Percentiles rank a stretch among this genome's conserved stretches.
Conservation (phyloP, 306 rosid species). For the Parietaria judaica region DNA sequence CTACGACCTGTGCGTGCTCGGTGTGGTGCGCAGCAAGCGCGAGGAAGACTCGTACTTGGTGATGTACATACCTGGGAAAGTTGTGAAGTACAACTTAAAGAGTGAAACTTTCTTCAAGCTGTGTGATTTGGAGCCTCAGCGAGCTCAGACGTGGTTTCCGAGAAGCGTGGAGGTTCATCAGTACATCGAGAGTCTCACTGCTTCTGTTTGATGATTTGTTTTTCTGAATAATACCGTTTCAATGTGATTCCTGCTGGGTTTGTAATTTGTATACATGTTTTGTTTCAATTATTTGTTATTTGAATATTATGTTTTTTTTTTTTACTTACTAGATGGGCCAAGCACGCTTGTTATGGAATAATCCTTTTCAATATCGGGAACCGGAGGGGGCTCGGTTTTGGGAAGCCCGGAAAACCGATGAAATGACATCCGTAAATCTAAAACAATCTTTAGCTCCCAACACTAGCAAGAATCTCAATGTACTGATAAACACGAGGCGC, state of each 20-base stretch:
- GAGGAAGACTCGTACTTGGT: constrained; percentile 16
- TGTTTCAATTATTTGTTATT: too few relatives aligned
- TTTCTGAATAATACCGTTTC: too few relatives aligned
- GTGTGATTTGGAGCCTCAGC: constrained; percentile 2
- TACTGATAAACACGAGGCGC: constrained; percentile 11
- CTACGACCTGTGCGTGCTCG: background rate
- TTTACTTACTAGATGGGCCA: too few relatives aligned
- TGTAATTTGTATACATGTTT: too few relatives aligned
- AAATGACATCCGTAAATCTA: too few relatives aligned
- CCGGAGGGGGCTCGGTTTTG: too few relatives aligned
- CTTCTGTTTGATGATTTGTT: constrained; percentile 10
- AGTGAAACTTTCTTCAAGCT: constrained; percentile 5
- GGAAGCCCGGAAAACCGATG: too few relatives aligned
- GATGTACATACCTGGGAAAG: constrained; percentile 20
- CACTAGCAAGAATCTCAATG: constrained; percentile 14
- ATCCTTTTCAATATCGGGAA: too few relatives aligned
- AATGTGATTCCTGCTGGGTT: too few relatives aligned
- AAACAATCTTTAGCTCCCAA: background rate
- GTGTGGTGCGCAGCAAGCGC: constrained; percentile 7
- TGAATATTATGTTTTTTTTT: too few relatives aligned
- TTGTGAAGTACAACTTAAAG: constrained; percentile 10
- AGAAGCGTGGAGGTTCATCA: constrained; percentile 8
- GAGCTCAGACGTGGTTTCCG: background rate
- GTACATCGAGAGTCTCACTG: constrained; percentile 9
- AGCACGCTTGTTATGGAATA: too few relatives aligned